Conservation (phyloP, 257 asterid genomes). For the Penstemon eatonii region DNA sequence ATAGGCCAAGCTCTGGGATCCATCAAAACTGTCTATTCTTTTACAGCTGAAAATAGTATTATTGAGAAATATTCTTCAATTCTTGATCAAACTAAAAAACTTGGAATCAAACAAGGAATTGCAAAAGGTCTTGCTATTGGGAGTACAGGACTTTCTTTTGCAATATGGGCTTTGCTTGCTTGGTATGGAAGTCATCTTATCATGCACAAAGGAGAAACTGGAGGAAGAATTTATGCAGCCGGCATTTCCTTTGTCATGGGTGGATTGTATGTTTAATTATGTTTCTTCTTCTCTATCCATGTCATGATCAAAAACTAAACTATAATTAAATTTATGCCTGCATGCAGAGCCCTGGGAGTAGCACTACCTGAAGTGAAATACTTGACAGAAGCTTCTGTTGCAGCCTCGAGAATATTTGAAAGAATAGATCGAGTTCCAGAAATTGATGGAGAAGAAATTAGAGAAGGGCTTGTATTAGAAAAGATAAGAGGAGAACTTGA, state of each 20-base stretch:
- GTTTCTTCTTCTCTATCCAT: not conserved
- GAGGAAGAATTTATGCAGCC: conserved; percentile 79
- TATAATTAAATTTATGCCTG: not conserved
- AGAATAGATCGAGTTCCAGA: conserved; percentile 70
- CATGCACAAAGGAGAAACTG: conserved; percentile 80
- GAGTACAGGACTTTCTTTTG: conserved; percentile 71
- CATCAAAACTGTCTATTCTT: conserved; percentile 76
- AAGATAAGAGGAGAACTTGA: conserved; percentile 63
- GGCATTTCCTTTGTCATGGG: conserved; percentile 79
- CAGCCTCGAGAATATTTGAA: conserved; percentile 64
- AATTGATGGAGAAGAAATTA: conserved; percentile 49
- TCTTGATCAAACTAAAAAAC: conserved; percentile 53
- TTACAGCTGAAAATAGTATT: conserved; percentile 75
- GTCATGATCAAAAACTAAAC: not conserved
- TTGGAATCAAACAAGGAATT: conserved; percentile 81
- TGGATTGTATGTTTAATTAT: conserved; percentile 59
- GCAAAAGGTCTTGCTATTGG: conserved; percentile 87
- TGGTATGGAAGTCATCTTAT: conserved; percentile 86
- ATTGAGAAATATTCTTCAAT: conserved; percentile 53
- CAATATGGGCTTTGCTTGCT: conserved; percentile 89
- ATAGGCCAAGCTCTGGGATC: conserved; percentile 77
- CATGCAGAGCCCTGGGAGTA: conserved; percentile 71
- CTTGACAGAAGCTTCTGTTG: conserved; percentile 78
- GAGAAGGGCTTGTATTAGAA: conserved; percentile 42
- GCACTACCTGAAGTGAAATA: conserved; percentile 84